Evolutionary conservation across 768 basidiomycete species (phyloP).

Genomic region (Termitomyces sp.): DNA sequence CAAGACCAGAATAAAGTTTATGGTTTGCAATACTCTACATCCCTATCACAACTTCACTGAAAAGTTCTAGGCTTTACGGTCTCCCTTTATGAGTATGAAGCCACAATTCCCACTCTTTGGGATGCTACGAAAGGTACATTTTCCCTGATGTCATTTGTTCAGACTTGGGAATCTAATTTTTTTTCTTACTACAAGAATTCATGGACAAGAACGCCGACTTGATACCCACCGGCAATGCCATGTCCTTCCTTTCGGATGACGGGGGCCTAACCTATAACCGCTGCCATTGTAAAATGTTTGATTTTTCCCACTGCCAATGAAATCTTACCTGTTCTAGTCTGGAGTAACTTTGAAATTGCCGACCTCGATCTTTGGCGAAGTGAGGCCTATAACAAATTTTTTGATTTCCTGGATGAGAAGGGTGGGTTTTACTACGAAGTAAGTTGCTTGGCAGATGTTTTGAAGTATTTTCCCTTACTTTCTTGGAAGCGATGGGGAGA

Average conservation of each 20-base stretch:
- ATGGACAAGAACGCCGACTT: constrained; percentile 54
- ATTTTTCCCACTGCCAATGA: background rate
- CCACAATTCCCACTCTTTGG: constrained; percentile 89
- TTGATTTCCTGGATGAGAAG: constrained; percentile 69
- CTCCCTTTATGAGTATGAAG: constrained; percentile 75
- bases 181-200: constrained; percentile 54
- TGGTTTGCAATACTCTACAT: constrained; percentile 33
- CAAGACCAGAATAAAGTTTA: constrained; percentile 81
- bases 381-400: constrained; percentile 78
- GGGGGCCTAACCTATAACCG: constrained; percentile 67
- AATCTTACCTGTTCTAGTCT: constrained; percentile 42
- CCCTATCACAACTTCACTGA: background rate
- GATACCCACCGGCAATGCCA: constrained; percentile 63
- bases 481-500: constrained; percentile 79
- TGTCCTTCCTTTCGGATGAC: constrained; percentile 78
- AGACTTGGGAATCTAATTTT: background rate
- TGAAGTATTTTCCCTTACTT: background rate
- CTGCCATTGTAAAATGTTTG: constrained; percentile 55
- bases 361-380: constrained; percentile 80
- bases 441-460: background rate
- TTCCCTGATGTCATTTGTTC: background rate
- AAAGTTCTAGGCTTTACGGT: constrained; percentile 66
- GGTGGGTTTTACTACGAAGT: constrained; percentile 93
- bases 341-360: constrained; percentile 93
- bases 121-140: constrained; percentile 55